Evolutionary conservation across 1,284 basidiomycete species (phyloP).

Genomic region (Rhodotorula sp.): DNA sequence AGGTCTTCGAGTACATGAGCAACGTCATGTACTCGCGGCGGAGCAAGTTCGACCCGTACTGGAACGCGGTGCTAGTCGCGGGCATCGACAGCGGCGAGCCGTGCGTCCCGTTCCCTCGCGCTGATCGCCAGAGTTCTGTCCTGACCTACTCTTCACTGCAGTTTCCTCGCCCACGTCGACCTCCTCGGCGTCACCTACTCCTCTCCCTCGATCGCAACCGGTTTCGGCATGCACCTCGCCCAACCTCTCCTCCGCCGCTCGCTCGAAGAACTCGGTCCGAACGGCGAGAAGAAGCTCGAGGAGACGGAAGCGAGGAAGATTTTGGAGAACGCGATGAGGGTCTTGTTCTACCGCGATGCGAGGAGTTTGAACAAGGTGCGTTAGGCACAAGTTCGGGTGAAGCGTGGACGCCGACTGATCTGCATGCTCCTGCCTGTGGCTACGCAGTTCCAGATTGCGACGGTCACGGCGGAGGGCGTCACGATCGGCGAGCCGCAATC

Average conservation of each 20-base stretch:
- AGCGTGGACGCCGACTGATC: too few species aligned
- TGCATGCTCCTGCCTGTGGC: too few species aligned
- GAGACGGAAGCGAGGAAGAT: conserved; percentile 78
- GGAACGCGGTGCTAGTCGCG: conserved; percentile 95
- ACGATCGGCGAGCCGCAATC: conserved; percentile 75
- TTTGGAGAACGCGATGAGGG: conserved; percentile 83
- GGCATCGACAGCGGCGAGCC: conserved; percentile 64
- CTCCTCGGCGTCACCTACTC: conserved; percentile 95
- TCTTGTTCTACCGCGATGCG: conserved; percentile 95
- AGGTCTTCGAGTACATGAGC: conserved; percentile 90
- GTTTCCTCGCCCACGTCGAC: conserved; percentile 92
- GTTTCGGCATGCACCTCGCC: conserved; percentile 92
- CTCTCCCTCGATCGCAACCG: conserved; percentile 91
- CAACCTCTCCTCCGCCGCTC: conserved; percentile 87
- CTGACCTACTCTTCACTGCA: conserved; percentile 45
- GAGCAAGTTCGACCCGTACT: conserved; percentile 86
- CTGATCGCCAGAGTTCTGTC: too few species aligned
- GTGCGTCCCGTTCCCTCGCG: not conserved
- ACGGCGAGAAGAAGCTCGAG: conserved; percentile 65
- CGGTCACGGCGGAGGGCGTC: conserved; percentile 72
- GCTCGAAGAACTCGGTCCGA: conserved; percentile 60
- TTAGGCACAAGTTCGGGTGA: conserved; percentile 6
- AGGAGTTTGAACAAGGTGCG: conserved; percentile 90
- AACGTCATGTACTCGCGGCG: conserved; percentile 88
- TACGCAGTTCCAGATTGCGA: conserved; percentile 87